These are phyloP conservation scores for Chrysanthemum makinoi DNA, from an alignment of 129 eudicot genomes.

Conservation along the genomic window DNA sequence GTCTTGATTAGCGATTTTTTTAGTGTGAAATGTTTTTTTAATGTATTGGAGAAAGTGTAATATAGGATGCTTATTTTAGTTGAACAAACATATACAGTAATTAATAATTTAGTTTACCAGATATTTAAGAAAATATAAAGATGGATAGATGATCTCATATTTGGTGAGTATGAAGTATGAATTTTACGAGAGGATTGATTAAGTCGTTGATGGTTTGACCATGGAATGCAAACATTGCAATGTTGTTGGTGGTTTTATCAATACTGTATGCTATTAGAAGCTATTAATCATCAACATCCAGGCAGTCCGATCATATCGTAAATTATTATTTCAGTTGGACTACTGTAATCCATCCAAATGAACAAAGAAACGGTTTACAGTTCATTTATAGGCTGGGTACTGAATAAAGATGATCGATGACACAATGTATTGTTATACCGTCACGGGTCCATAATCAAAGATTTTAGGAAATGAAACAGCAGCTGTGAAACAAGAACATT, in stretches of 20 bases:
- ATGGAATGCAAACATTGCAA: background rate
- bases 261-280: background rate
- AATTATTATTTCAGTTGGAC: background rate
- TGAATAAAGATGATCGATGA: too few species aligned
- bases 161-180: background rate
- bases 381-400: too few species aligned
- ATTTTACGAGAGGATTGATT: background rate
- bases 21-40: background rate
- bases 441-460: too few species aligned
- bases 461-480: too few species aligned
- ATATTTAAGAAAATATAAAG: background rate
- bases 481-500: too few species aligned
- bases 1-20: background rate
- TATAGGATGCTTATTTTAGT: slow-evolving; percentile 13
- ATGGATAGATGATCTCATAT: slow-evolving; percentile 1
- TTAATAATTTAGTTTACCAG: background rate
- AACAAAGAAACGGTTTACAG: too few species aligned
- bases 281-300: background rate
- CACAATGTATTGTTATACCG: too few species aligned
- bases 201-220: background rate
- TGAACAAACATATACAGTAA: background rate
- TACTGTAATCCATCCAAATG: background rate
- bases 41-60: slow-evolving; percentile 14
- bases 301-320: background rate
- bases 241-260: background rate